phyloP scores from a whole-genome alignment of 768 basidiomycete species.

The Hericium rajendrae region DNA sequence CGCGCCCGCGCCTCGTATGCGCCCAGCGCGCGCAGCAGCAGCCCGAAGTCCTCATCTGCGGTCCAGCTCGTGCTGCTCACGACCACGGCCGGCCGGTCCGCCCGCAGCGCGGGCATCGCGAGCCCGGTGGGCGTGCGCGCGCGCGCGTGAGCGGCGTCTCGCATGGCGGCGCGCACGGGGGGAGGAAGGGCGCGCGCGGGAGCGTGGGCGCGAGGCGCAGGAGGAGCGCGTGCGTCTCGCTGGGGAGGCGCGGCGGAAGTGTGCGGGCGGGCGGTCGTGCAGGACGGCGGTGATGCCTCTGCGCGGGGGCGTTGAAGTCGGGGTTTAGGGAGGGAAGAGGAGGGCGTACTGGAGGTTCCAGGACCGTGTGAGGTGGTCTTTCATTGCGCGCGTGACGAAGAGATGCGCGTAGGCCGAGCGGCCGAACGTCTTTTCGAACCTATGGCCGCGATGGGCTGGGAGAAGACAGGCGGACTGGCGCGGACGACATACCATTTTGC shows the following conservation, averaged over 20 bases:
- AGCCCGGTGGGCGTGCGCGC: slow-evolving; percentile 13
- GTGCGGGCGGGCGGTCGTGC: slow-evolving; percentile 83
- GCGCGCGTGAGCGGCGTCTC: slow-evolving; percentile 49
- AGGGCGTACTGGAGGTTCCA: slow-evolving; percentile 68
- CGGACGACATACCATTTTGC: slow-evolving; percentile 55
- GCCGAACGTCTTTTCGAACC: slow-evolving; percentile 82
- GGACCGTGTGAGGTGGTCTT: slow-evolving; percentile 50
- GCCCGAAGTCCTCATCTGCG: slow-evolving; percentile 87
- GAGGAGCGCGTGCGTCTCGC: slow-evolving; percentile 70
- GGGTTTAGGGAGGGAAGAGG: neutral
- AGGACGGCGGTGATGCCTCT: slow-evolving; percentile 77
- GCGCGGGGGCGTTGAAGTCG: neutral
- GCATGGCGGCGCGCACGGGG: slow-evolving; percentile 44
- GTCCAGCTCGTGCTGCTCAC: slow-evolving; percentile 97
- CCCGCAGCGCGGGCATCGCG: slow-evolving; percentile 40
- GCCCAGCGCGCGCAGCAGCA: slow-evolving; percentile 68
- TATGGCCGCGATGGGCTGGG: slow-evolving; percentile 21
- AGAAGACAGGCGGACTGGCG: neutral
- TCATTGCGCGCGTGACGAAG: slow-evolving; percentile 90
- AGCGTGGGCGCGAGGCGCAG: slow-evolving; percentile 40
- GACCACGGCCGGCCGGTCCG: slow-evolving; percentile 75
- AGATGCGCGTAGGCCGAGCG: slow-evolving; percentile 77
- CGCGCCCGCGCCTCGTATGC: slow-evolving; percentile 56
- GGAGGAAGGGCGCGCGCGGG: slow-evolving; percentile 40
- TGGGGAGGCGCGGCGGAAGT: slow-evolving; percentile 64